These are phyloP conservation scores for Starmerella bombi DNA, from an alignment of 805 yeast species.

Conservation along the genomic window DNA sequence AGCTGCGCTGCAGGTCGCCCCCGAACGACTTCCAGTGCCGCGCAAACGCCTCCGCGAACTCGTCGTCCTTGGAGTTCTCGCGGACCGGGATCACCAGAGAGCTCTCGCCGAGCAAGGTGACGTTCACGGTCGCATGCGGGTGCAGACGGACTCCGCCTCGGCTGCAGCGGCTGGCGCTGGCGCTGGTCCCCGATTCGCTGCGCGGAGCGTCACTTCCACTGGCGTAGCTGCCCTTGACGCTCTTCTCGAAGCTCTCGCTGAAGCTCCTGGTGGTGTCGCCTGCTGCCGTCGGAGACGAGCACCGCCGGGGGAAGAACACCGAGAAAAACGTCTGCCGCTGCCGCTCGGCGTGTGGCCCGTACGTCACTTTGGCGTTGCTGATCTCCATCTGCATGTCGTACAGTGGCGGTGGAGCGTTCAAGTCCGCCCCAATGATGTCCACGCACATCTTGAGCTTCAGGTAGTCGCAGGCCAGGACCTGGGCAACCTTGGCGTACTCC, in stretches of 20 bases:
- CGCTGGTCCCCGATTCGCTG: background rate
- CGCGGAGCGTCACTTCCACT: background rate
- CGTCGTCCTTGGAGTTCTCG: slow-evolving; percentile 61
- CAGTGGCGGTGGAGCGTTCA: slow-evolving; percentile 8
- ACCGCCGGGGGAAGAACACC: slow-evolving; percentile 47
- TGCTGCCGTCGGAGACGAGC: background rate
- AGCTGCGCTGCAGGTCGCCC: slow-evolving; percentile 38
- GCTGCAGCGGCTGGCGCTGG: too few relatives aligned
- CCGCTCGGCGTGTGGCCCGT: slow-evolving; percentile 94
- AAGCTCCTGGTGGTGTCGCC: background rate
- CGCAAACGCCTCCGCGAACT: slow-evolving; percentile 8
- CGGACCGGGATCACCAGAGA: slow-evolving; percentile 68
- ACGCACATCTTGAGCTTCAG: slow-evolving; percentile 47
- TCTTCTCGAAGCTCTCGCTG: background rate
- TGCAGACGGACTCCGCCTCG: slow-evolving; percentile 36
- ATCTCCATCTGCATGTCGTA: slow-evolving; percentile 46
- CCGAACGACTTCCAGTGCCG: slow-evolving; percentile 4
- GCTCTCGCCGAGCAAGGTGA: slow-evolving; percentile 51
- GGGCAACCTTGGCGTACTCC: slow-evolving; percentile 75
- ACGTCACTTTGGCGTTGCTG: slow-evolving; percentile 52
- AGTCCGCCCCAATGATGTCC: slow-evolving; percentile 56
- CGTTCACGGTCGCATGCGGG: slow-evolving; percentile 41
- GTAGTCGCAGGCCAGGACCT: slow-evolving; percentile 47
- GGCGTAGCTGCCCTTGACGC: background rate
- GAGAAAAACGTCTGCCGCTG: slow-evolving; percentile 55